Percentiles rank a stretch among this genome's conserved stretches.
These are phyloP conservation scores for Trichosporon coremiiforme DNA, from an alignment of 1,284 basidiomycete species.

Conservation along the genomic window DNA sequence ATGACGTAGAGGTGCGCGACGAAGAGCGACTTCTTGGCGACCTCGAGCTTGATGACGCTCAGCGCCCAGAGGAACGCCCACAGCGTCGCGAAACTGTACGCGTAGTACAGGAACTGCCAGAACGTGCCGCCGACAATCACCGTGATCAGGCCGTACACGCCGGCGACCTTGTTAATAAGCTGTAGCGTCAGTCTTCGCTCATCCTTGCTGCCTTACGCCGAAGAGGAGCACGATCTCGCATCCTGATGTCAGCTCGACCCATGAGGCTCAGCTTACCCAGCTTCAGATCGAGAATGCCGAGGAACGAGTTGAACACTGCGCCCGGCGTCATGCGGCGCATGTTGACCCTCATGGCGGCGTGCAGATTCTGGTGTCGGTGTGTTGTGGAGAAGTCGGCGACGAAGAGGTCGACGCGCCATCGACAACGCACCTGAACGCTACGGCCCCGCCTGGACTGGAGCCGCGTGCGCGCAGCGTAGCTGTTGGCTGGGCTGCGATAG, in stretches of 20 bases:
- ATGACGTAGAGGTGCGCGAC: slow-evolving; percentile 90
- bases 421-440: not conserved
- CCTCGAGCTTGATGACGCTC: slow-evolving; percentile 79
- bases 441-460: not conserved
- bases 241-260: slow-evolving; percentile 42
- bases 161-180: slow-evolving; percentile 97
- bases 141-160: slow-evolving; percentile 92
- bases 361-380: not conserved
- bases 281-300: slow-evolving; percentile 83
- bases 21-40: slow-evolving; percentile 76
- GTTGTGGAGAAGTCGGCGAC: not conserved
- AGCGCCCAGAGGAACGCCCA: slow-evolving; percentile 84
- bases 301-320: slow-evolving; percentile 70
- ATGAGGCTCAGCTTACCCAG: slow-evolving; percentile 61
- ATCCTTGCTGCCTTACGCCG: slow-evolving; percentile 63
- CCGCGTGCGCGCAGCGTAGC: not conserved
- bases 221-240: slow-evolving; percentile 82
- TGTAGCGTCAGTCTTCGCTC: slow-evolving; percentile 51
- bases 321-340: slow-evolving; percentile 39
- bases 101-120: slow-evolving; percentile 85
- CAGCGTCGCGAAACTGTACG: slow-evolving; percentile 85
- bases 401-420: not conserved
- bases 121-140: slow-evolving; percentile 85
- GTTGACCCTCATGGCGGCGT: slow-evolving; percentile 40
- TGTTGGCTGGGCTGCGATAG: not conserved